These are phyloP conservation scores for Colletotrichum liaoningense DNA, from an alignment of 2,329 filamentous ascomycete genomes.

Conservation along the genomic window DNA sequence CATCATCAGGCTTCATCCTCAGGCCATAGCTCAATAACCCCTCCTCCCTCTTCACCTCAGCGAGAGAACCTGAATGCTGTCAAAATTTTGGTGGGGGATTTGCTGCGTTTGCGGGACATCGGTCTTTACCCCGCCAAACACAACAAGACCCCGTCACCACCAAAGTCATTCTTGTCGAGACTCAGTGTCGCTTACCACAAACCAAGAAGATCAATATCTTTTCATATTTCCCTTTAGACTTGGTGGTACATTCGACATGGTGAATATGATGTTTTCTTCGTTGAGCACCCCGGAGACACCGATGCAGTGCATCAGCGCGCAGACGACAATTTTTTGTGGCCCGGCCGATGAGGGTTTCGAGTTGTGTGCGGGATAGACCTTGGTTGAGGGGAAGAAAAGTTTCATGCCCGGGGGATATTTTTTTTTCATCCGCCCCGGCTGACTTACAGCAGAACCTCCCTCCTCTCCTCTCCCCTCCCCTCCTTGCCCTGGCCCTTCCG, in stretches of 20 bases:
- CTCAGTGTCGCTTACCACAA: background rate
- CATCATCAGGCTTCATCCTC: background rate
- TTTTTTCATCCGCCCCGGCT: background rate
- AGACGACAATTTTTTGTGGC: background rate
- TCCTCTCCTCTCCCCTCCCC: background rate
- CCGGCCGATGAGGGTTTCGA: constrained; percentile 14
- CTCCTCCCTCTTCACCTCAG: background rate
- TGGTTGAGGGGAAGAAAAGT: constrained; percentile 6
- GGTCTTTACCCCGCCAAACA: constrained; percentile 2
- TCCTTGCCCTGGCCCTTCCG: background rate
- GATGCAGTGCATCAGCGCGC: background rate
- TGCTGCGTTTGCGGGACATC: background rate
- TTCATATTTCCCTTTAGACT: background rate
- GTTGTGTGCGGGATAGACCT: constrained; percentile 9
- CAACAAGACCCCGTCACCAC: background rate
- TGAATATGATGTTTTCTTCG: background rate
- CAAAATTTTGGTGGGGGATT: background rate
- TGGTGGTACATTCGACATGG: background rate
- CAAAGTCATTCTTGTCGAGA: background rate
- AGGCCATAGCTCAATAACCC: background rate
- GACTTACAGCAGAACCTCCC: background rate
- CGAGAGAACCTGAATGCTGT: background rate
- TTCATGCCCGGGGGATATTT: background rate
- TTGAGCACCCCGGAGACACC: background rate
- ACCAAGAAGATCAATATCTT: background rate